Evolutionary conservation across 306 rosid genomes (phyloP), one percentile per base, ranked within the genome.

Genomic region (Sicyos baderoa): DNA sequence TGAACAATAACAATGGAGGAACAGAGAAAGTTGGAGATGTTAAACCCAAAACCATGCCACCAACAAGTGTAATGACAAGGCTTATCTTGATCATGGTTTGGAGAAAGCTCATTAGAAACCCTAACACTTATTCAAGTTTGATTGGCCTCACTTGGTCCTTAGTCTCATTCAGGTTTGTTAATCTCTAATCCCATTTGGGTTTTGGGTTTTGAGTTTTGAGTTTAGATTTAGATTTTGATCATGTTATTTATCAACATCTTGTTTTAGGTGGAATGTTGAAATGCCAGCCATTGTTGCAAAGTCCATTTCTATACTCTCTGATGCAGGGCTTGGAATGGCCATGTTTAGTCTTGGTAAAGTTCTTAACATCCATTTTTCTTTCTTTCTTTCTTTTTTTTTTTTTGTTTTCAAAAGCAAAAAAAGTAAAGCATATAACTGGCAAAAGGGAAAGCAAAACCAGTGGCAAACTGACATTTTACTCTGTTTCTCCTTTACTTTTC

Each of bases 261-360:
- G n/a, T n/a, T n/a, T n/a, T n/a, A n/a, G 97, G 90, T 91, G 96
- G 96, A 69, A 91, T 67, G 40, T 91, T 63, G 62, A 85, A 79
- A 91, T 91, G 97, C 97, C 96, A 49, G 88, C 87, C 35, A 87
- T 91, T 35, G 79, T 91, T 59, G 89, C 96, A 2, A 83, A 89
- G 80, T 91, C 97, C 65, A 91, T 91, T 53, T 84, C 96, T 27
- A 91, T 91, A 54, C 75, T 89, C 78, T 91, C 97, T 45, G 97
- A 91, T 79, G 97, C 97, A 23, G 97, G 96, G 55, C 96, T 91
- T 27, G 97, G 97, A 76, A 91, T 91, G 96, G 94, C 97, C 77
- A 91, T 91, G 97, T 88, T 91, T 83, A 91, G 97, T 81, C 97
- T 91, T 17, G 97, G 97, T 91, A 74, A 74, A 81, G 96, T 32